These are phyloP conservation scores for Kodamaea jinghongensis DNA, from an alignment of 805 yeast species.

Conservation along the genomic window DNA sequence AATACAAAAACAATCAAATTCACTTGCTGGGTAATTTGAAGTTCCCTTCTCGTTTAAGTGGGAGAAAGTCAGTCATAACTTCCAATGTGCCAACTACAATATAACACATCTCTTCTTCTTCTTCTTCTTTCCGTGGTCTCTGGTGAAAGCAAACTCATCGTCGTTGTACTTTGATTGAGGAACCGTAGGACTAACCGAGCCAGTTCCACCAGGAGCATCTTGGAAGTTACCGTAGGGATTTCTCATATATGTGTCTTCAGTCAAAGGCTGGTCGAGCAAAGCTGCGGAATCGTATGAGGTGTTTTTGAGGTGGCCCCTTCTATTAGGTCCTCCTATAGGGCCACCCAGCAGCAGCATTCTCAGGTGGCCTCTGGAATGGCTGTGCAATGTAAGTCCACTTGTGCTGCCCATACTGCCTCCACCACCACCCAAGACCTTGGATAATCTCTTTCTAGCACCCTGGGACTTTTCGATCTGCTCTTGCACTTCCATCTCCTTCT, in stretches of 20 bases:
- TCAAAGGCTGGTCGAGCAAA: constrained; percentile 39
- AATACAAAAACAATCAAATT: not conserved
- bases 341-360: constrained; percentile 19
- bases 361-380: constrained; percentile 16
- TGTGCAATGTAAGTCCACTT: not conserved
- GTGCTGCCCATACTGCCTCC: constrained; percentile 13
- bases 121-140: constrained; percentile 26
- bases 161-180: constrained; percentile 26
- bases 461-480: constrained; percentile 36
- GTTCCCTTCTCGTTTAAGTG: too few relatives aligned
- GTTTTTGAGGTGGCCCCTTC: constrained; percentile 38
- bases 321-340: constrained; percentile 13
- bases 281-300: constrained; percentile 35
- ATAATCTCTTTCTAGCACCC: constrained; percentile 31
- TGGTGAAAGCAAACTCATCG: constrained; percentile 42
- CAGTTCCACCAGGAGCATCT: not conserved
- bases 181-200: too few relatives aligned
- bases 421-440: constrained; percentile 28
- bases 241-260: constrained; percentile 32
- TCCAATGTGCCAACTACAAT: constrained; percentile 19
- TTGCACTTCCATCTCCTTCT: constrained; percentile 32
- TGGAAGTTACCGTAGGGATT: constrained; percentile 36
- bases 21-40: not conserved
- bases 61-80: too few relatives aligned
- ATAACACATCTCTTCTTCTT: constrained; percentile 33